A percentile compares a stretch with the other conserved stretches of the same genome.
These are phyloP conservation scores for Dioscorea zingiberensis DNA, from an alignment of 106 monocot species.

Conservation along the genomic window DNA sequence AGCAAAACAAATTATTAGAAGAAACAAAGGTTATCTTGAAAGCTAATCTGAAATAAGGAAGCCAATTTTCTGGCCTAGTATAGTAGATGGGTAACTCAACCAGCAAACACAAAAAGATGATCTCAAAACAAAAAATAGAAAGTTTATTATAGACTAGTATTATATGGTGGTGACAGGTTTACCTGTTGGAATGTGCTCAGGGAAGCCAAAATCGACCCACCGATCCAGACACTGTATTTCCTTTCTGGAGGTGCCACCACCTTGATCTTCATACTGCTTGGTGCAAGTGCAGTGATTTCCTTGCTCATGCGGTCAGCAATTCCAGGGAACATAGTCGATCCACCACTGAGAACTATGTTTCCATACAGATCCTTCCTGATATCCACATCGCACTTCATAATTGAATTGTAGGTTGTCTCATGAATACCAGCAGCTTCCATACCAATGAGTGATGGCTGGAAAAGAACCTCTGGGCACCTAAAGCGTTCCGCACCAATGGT, in stretches of 20 bases:
- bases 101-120: too few species aligned
- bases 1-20: too few species aligned
- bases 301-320: slow-evolving; percentile 1
- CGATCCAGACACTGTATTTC: neutral
- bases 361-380: neutral
- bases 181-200: neutral
- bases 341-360: slow-evolving; percentile 1
- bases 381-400: neutral
- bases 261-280: slow-evolving; percentile 1
- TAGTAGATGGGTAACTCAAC: too few species aligned
- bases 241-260: neutral
- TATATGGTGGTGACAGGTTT: neutral
- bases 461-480: slow-evolving; percentile 1
- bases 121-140: too few species aligned
- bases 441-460: slow-evolving; percentile 1
- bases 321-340: neutral
- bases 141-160: too few species aligned
- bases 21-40: too few species aligned
- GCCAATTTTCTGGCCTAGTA: too few species aligned
- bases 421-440: neutral
- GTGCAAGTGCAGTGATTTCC: neutral
- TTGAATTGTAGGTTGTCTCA: slow-evolving; percentile 1
- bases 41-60: too few species aligned
- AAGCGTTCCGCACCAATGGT: neutral
- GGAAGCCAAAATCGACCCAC: neutral